Conservation (phyloP, 345 rosid genomes). For the Cardamine chenopodiifolia region DNA sequence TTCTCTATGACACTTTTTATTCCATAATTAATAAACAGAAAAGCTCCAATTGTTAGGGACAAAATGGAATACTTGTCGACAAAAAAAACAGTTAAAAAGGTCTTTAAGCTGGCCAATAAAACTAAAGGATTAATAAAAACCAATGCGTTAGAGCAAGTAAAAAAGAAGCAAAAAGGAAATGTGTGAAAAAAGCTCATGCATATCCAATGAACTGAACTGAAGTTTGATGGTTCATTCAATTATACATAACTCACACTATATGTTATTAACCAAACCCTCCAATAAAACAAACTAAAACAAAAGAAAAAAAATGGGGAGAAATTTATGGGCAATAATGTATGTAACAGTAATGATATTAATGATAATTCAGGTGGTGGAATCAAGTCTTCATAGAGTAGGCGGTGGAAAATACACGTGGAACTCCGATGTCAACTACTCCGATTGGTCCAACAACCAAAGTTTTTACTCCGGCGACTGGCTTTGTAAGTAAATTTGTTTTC, state of each 20-base stretch:
- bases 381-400: conserved; percentile 65
- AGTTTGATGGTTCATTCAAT: neutral
- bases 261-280: neutral
- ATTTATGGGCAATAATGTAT: neutral
- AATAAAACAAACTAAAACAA: neutral
- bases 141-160: neutral
- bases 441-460: conserved; percentile 51
- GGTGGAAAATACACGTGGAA: conserved; percentile 57
- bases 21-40: neutral
- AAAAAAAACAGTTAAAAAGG: neutral
- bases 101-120: neutral
- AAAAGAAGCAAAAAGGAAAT: neutral
- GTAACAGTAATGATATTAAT: conserved; percentile 4
- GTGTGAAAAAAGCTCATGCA: neutral
- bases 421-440: conserved; percentile 51
- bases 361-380: conserved; percentile 15
- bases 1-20: neutral
- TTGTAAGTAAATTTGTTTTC: conserved; percentile 39
- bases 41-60: neutral
- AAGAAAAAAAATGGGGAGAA: conserved; percentile 8
- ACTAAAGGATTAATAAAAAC: neutral
- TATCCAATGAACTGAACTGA: neutral
- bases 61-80: neutral
- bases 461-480: conserved; percentile 66
- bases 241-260: conserved; percentile 18